Percentiles rank a stretch among this genome's conserved stretches.
These are phyloP conservation scores for Ceratorhiza oryzae-sativae DNA, from an alignment of 1,284 basidiomycete genomes.

Conservation along the genomic window DNA sequence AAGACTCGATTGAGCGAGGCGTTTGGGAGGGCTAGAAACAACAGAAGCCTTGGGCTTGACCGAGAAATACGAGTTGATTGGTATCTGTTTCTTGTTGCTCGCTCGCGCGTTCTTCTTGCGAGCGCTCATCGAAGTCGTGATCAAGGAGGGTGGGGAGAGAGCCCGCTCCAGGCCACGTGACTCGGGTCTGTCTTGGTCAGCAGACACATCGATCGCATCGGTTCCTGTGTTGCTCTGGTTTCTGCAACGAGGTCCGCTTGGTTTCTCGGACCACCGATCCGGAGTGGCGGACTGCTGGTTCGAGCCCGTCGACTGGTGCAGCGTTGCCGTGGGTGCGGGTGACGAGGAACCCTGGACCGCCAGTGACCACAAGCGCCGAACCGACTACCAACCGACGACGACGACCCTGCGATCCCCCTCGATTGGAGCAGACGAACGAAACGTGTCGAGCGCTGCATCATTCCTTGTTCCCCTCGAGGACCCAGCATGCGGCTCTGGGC, in stretches of 20 bases:
- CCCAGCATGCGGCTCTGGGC: neutral
- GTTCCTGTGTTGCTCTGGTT: neutral
- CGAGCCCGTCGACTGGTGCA: neutral
- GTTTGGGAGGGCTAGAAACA: conserved; percentile 2
- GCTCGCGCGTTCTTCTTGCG: conserved; percentile 12
- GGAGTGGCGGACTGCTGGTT: neutral
- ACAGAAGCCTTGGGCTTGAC: neutral
- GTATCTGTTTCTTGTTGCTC: neutral
- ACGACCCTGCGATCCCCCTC: neutral
- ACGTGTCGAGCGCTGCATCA: neutral
- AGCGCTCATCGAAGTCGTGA: conserved; percentile 17
- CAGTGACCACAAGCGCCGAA: neutral
- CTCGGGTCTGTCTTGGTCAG: neutral
- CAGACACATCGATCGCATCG: neutral
- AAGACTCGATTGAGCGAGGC: conserved; percentile 17
- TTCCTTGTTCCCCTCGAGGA: neutral
- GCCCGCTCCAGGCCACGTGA: conserved; percentile 11
- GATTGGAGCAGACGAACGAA: neutral
- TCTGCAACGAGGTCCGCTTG: neutral
- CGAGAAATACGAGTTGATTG: neutral
- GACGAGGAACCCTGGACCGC: neutral
- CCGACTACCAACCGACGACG: neutral
- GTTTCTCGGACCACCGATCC: neutral
- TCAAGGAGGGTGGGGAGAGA: neutral
- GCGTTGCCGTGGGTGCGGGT: neutral